Evolutionary conservation across 2,329 filamentous ascomycete species (phyloP).

Genomic region (Talaromyces albobiverticillius): DNA sequence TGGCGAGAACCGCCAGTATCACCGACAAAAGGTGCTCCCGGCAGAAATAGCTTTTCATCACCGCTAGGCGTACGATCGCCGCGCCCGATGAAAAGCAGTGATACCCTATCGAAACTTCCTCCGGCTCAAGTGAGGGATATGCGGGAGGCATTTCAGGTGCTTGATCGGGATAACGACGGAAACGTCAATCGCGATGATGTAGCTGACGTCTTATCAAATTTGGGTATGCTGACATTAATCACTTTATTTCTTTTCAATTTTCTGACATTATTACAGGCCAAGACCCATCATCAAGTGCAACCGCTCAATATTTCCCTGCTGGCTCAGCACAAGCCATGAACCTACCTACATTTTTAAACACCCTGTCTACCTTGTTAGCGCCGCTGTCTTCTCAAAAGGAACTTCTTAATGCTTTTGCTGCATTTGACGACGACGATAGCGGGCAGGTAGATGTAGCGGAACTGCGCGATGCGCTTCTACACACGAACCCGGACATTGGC

Average conservation of each 20-base stretch:
- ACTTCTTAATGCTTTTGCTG: slow-evolving; percentile 83
- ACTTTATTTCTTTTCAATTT: neutral
- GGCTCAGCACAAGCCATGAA: slow-evolving; percentile 70
- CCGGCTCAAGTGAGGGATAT: slow-evolving; percentile 81
- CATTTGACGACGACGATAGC: slow-evolving; percentile 93
- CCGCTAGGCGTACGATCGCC: slow-evolving; percentile 25
- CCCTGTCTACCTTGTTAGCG: slow-evolving; percentile 70
- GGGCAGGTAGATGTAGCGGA: slow-evolving; percentile 85
- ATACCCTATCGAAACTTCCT: slow-evolving; percentile 56
- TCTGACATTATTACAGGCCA: slow-evolving; percentile 56
- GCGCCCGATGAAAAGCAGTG: slow-evolving; percentile 27
- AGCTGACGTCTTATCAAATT: slow-evolving; percentile 78
- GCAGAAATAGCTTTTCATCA: slow-evolving; percentile 26
- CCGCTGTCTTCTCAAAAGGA: slow-evolving; percentile 75
- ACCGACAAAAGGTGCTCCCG: slow-evolving; percentile 34
- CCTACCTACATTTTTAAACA: slow-evolving; percentile 81
- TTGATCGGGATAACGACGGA: slow-evolving; percentile 86
- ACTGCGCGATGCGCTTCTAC: slow-evolving; percentile 75
- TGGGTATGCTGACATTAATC: slow-evolving; percentile 55
- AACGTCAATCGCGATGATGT: slow-evolving; percentile 79
- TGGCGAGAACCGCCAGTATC: slow-evolving; percentile 39
- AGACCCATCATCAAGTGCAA: slow-evolving; percentile 65
- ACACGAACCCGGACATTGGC: slow-evolving; percentile 75
- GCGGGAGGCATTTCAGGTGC: slow-evolving; percentile 87
- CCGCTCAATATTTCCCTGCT: slow-evolving; percentile 80